Evolutionary conservation across 768 basidiomycete genomes (phyloP).

Genomic region (Naematelia encephala): DNA sequence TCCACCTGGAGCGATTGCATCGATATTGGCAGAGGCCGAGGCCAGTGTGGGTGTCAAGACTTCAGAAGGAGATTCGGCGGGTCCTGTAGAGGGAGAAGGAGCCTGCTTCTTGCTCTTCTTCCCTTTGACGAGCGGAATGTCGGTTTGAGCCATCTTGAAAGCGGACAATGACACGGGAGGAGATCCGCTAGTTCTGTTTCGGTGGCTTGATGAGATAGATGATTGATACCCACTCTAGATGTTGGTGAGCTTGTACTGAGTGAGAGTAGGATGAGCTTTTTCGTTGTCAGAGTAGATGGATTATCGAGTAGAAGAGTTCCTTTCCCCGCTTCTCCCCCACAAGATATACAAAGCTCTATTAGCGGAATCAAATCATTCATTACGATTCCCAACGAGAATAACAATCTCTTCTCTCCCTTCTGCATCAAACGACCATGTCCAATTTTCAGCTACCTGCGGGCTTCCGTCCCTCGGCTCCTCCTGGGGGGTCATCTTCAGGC

Average conservation of each 20-base stretch:
- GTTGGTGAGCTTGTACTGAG: too few species aligned
- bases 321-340: background rate
- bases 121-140: background rate
- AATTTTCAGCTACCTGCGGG: slow-evolving; percentile 44
- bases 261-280: too few species aligned
- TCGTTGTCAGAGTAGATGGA: too few species aligned
- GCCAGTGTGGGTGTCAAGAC: background rate
- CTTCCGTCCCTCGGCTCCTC: slow-evolving; percentile 22
- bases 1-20: background rate
- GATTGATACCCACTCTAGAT: too few species aligned
- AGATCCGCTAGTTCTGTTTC: too few species aligned
- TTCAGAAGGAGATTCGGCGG: background rate
- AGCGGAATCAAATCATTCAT: background rate
- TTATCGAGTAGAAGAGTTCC: too few species aligned
- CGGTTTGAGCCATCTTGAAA: background rate
- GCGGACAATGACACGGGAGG: too few species aligned
- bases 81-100: background rate
- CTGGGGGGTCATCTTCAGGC: slow-evolving; percentile 6
- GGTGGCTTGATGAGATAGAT: too few species aligned
- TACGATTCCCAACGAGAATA: background rate
- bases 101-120: background rate
- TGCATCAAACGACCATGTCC: slow-evolving; percentile 20
- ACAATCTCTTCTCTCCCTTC: background rate
- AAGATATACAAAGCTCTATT: background rate
- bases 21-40: background rate